Evolutionary conservation across 768 basidiomycete species (phyloP), one percentile per base, ranked within the genome.

Genomic region (Ramaria sp.): DNA sequence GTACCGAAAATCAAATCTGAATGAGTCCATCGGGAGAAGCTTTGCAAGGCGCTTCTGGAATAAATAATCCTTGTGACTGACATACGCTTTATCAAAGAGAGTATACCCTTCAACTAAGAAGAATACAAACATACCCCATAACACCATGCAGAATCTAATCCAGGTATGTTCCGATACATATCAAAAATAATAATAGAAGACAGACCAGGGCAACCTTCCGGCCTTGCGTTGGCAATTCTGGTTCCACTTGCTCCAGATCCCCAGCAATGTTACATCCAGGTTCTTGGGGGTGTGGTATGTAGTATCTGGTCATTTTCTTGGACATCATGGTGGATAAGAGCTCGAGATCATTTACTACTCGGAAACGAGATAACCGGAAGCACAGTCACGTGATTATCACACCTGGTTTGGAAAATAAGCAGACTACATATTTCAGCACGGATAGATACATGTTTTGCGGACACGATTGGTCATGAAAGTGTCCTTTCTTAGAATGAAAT

Each of bases 1-100:
- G 27, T 62, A 88, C 86, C 87, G 78, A 68, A 92, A 92, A 65
- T 92, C 88, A 62, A 92, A 89, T 30, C 88, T 77, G 64, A 91
- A 89, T 2, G 87, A 89, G 65, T 92, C 88, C 22, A 86, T 62
- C 0, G 85, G 83, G 13, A 89, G 66, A 36, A 70, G 72, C 37
- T 66, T 64, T 2, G 85, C 85, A 18, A 91, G 78, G 13, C 76
- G 78, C 62, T 82, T 83, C 66, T 85, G 83, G 71, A 84, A 89
- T 47, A 91, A 65, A 68, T 91, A 91, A 64, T 91, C 83, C 61
- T 89, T 89, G 66, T 91, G 88, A 62, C 88, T 20, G n/a, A 45
- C 1, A 24, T 34, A 39, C 56, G 52, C 39, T 7, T 41, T 16
- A 41, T 41, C 39, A n/a, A 18, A 4, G 16, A 9, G 39, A n/a